Base-by-base conservation (phyloP, 2,329 filamentous ascomycete species). In the Lithohypha guttulata region DNA sequence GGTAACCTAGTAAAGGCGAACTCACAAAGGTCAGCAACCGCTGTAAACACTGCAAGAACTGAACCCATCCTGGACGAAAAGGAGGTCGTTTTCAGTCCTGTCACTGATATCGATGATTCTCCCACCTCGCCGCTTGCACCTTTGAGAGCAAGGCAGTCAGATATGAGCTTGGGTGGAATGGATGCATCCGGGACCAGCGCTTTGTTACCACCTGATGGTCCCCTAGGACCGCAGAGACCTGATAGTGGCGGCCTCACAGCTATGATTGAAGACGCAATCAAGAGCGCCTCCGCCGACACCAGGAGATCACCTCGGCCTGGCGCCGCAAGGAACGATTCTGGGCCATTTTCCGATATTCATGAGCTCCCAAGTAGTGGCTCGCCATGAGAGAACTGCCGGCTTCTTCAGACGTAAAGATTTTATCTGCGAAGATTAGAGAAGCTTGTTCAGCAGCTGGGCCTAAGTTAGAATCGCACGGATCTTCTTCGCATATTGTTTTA, bases 281-380 rank as follows among this genome's bases (percentile, higher is more conserved):
- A 52, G 42, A 42, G 43, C 17, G 51, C 50, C 6, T 35, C 44
- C 20, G 45, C 47, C 44, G 15, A 42, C 37, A 34, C 43, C 44
- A 18, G 39, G 39, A 39, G 11, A 31, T 35, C 7, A 43, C 39
- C 21, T 34, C 37, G 27, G 35, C 53, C 49, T 19, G 54, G 48
- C 28, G 46, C 46, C 25, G 56, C 27, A 28, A 43, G 26, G 54
- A 29, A 54, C 55, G 43, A 65, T 34, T 47, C 48, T n/a, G 44
- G 62, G 43, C 63, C 63, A 4, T 66, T 66, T 46, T 63, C 61
- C 11, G 63, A 66, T 43, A 55, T 54, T 13, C 61, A 65, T 46
- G 63, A 65, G 29, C 29, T 41, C 29, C 29, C 29, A 14, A 41
- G 22, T 26, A 22, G n/a, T n/a, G n/a, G 15, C 18, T 11, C 20